Base-by-base conservation (phyloP, 2,329 filamentous ascomycete species). In the Aureobasidium sp. region DNA sequence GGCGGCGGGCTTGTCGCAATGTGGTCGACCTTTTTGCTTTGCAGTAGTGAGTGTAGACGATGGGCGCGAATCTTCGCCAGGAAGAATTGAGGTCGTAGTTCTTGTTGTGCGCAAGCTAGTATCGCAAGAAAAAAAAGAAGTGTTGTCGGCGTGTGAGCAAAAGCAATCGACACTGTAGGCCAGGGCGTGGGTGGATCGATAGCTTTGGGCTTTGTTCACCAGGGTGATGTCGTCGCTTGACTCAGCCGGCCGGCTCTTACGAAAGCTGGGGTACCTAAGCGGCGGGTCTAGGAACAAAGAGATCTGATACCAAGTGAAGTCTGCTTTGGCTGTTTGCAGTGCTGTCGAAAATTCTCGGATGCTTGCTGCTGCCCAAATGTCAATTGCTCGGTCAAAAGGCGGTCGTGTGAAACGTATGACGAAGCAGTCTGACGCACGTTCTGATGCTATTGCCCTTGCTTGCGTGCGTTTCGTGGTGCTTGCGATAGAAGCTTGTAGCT, bases 361-460 rank as follows among this genome's bases (percentile, higher is more conserved):
- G 37, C 26, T 32, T 34, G 53, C 57, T 61, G 57, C 58, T 52
- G 58, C 48, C 39, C 59, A 47, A 44, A 53, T 44, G 48, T 37
- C 55, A 59, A 48, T 59, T 12, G 39, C 42, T 59, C 55, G 55
- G 55, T 59, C 44, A 5, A 44, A 59, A 20, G 55, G 55, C 41
- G 37, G 41, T 12, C 29, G 34, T 32, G 60, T 57, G 34, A 47
- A 63, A 63, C 55, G 62, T 51, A 64, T 64, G 47, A 64, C 62
- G 62, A 46, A 57, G 44, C 62, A 50, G n/a, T 41, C 34, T 56
- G 52, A 57, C 61, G 61, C 61, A 62, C 61, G 17, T 52, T 51
- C 46, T 60, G 39, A 23, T 55, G 37, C 32, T 15, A 3, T 10
- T 37, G n/a, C 20, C 34, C 32, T 53, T 37, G 26, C 37, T 29